These are phyloP conservation scores for Blastocystis sp. DNA, from an alignment of 352 stramenopile species.

Conservation along the genomic window DNA sequence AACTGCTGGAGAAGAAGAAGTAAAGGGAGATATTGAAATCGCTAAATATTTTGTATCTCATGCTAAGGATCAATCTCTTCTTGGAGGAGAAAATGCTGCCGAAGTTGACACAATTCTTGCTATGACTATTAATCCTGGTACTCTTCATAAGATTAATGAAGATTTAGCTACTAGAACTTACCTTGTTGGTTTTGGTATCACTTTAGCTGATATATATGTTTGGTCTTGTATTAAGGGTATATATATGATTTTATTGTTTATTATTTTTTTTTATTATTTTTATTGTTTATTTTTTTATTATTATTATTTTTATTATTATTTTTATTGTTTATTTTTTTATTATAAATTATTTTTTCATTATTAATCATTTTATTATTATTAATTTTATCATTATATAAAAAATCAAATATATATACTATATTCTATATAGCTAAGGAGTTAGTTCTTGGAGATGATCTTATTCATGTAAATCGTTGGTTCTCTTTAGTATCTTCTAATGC, in stretches of 20 bases:
- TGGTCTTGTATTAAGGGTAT: constrained; percentile 52
- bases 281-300: constrained; percentile 1
- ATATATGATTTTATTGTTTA: neutral
- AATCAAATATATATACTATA: too few species aligned
- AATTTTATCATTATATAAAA: neutral
- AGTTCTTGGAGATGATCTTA: constrained; percentile 42
- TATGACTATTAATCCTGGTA: constrained; percentile 5
- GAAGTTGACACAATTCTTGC: constrained; percentile 20
- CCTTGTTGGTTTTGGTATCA: constrained; percentile 69
- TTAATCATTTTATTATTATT: neutral
- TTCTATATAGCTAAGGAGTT: constrained; percentile 24
- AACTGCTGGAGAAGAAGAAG: too few species aligned
- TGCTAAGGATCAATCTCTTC: constrained; percentile 5
- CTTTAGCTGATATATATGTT: constrained; percentile 78
- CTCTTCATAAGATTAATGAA: constrained; percentile 54
- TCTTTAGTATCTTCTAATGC: constrained; percentile 45
- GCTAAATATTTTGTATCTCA: constrained; percentile 35
- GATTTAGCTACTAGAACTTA: constrained; percentile 69
- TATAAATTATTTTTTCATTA: neutral
- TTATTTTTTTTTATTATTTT: neutral
- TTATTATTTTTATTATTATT: neutral
- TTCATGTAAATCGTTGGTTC: constrained; percentile 57
- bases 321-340: neutral
- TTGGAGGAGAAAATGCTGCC: constrained; percentile 33
- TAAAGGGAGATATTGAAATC: constrained; percentile 13